Evolutionary conservation across 495 filamentous ascomycete species (phyloP).

Genomic region (Aspergillus biplanus): DNA sequence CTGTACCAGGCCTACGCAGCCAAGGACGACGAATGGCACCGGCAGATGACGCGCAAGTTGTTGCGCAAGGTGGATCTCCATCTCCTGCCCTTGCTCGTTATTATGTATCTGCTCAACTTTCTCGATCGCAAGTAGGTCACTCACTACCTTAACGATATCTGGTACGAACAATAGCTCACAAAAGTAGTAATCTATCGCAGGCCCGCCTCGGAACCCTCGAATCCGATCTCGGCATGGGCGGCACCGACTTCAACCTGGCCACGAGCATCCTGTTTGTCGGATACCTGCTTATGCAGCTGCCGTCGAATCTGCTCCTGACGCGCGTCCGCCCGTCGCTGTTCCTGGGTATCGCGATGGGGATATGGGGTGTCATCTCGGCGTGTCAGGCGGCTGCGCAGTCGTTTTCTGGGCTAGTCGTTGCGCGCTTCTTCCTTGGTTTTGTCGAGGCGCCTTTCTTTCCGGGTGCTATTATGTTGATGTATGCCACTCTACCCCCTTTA

Average conservation of each 20-base stretch:
- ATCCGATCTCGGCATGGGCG: constrained; percentile 49
- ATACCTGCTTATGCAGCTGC: constrained; percentile 62
- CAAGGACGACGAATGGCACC: constrained; percentile 40
- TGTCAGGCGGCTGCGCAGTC: constrained; percentile 60
- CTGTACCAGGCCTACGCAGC: constrained; percentile 38
- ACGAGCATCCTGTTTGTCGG: constrained; percentile 73
- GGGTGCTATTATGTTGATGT: constrained; percentile 46
- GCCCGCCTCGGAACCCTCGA: constrained; percentile 49
- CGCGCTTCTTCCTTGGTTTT: constrained; percentile 72
- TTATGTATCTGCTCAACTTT: constrained; percentile 83
- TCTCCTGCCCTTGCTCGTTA: constrained; percentile 61
- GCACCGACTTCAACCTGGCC: constrained; percentile 57
- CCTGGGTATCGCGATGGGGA: constrained; percentile 34
- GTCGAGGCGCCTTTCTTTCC: constrained; percentile 56
- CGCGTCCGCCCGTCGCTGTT: constrained; percentile 39
- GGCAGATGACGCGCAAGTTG: constrained; percentile 41
- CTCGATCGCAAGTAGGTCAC: constrained; percentile 62
- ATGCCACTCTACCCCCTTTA: background rate
- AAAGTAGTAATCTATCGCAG: constrained; percentile 37
- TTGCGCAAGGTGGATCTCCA: constrained; percentile 65
- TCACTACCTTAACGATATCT: no score
- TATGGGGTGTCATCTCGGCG: constrained; percentile 65
- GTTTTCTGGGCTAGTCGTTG: constrained; percentile 62
- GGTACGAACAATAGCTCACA: no score
- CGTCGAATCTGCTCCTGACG: constrained; percentile 64